Base-by-base conservation (phyloP, 108 stramenopile species). In the Pseudonitzschia delicatissima region DNA sequence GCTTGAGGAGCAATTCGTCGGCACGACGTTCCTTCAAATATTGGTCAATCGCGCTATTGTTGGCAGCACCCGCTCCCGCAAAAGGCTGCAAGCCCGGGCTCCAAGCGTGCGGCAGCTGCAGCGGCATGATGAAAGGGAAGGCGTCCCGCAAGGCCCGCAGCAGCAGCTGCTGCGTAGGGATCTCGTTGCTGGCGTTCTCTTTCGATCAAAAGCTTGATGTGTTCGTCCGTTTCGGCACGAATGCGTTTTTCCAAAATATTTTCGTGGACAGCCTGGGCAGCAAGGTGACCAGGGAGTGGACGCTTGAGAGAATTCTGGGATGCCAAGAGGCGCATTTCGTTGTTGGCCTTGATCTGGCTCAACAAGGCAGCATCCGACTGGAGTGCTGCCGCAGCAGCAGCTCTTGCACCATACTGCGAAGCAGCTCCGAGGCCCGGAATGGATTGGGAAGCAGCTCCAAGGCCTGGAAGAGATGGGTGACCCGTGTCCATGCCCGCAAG, bases 151-250 rank as follows among this genome's bases (percentile, higher is more conserved):
- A 25, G 26, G 11, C 27, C 50, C 4, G 4, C 2, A 2, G 7
- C 42, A 13, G 17, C 42, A 44, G n/a, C 13, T 2, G 42, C 3
- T 1, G 13, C 42, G 42, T 7, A n/a, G 17, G 2, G 42, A 13
- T 45, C n/a, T 6, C 23, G 52, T 11, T 33, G 31, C n/a, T 55
- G 53, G 12, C 31, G 53, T 12, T 27, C 53, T n/a, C 29, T 34
- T 17, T 55, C 53, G 5, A 55, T 25, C 17, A 55, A 28, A n/a
- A 55, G 29, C 31, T 55, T 32, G 2, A 55, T n/a, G 12, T 15
- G 53, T 55, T 55, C 53, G 53, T 55, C 53, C 25, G 53, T 33
- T n/a, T 55, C 53, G 28, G 31, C 53, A 5, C 50, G 28, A 3
- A 33, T 5, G 4, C 53, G 53, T 33, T 55, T 55, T n/a, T 55